Percentiles rank a stretch among this genome's conserved stretches.
Evolutionary conservation across 2,329 filamentous ascomycete genomes (phyloP).

Genomic region (Cytospora chrysosperma): DNA sequence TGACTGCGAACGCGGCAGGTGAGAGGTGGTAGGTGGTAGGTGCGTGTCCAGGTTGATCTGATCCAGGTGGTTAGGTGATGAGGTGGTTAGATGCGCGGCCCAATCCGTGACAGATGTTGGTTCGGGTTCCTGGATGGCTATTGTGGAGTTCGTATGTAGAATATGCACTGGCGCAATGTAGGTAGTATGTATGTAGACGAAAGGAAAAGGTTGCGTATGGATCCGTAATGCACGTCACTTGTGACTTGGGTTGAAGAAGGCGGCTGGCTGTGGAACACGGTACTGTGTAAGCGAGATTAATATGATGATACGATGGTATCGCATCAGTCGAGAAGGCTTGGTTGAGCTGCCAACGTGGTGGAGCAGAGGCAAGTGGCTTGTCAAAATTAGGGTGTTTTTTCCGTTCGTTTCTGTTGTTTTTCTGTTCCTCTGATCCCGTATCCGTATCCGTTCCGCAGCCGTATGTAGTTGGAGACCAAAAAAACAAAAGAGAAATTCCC

Average conservation of each 20-base stretch:
- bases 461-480: background rate
- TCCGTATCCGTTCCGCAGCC: background rate
- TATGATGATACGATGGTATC: conserved; percentile 3
- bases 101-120: conserved; percentile 10
- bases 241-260: conserved; percentile 7
- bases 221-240: conserved; percentile 23
- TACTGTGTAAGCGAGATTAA: background rate
- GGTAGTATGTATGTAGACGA: conserved; percentile 9
- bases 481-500: background rate
- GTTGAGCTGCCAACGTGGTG: background rate
- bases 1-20: background rate
- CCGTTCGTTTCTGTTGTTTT: background rate
- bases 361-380: background rate
- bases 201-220: no score
- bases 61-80: no score
- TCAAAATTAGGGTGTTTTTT: background rate
- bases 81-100: background rate
- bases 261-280: conserved; percentile 16
- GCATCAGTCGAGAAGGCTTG: background rate
- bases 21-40: background rate
- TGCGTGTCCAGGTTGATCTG: no score
- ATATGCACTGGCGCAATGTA: background rate
- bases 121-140: conserved; percentile 16
- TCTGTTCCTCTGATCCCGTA: background rate
- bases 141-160: conserved; percentile 3